Percentiles rank a stretch among this genome's conserved stretches.
phyloP scores from a whole-genome alignment of 1,139 yeast genomes.

The Saccharomycopsis hybrid region DNA sequence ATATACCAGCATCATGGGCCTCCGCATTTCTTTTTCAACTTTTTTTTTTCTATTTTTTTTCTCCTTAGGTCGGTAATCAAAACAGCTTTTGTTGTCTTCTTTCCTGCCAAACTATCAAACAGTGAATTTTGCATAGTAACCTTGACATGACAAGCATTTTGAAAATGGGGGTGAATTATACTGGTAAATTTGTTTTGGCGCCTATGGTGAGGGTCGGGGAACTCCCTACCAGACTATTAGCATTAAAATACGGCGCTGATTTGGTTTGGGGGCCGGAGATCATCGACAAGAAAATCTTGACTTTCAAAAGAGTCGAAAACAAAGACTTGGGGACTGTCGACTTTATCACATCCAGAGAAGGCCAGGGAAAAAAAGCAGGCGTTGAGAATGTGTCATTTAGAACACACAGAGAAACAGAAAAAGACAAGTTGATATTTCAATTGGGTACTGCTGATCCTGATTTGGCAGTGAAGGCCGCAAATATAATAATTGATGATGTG shows the following conservation, averaged over 20 bases:
- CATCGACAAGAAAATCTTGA: constrained; percentile 73
- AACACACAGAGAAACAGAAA: constrained; percentile 58
- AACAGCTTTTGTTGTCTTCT: too few species aligned
- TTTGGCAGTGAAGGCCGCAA: constrained; percentile 83
- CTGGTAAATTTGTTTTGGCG: constrained; percentile 78
- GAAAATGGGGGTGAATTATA: constrained; percentile 36
- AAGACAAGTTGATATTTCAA: constrained; percentile 69
- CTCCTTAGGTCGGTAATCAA: not conserved
- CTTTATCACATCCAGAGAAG: constrained; percentile 33
- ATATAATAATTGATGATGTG: constrained; percentile 73
- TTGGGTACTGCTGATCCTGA: constrained; percentile 82
- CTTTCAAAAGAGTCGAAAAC: constrained; percentile 60
- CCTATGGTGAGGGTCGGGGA: constrained; percentile 98
- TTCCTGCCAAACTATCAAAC: not conserved
- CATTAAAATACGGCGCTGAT: constrained; percentile 83
- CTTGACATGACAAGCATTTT: not conserved
- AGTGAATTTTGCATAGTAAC: not conserved
- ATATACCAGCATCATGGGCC: too few species aligned
- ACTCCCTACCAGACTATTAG: constrained; percentile 75
- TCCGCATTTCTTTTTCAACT: too few species aligned
- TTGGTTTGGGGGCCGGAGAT: constrained; percentile 95
- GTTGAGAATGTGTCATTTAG: constrained; percentile 57
- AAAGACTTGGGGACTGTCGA: constrained; percentile 52
- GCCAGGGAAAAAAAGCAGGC: constrained; percentile 30
- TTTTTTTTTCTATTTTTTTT: not conserved